phyloP scores from a whole-genome alignment of 1,284 basidiomycete species.

The Sanghuangporus weigelae region DNA sequence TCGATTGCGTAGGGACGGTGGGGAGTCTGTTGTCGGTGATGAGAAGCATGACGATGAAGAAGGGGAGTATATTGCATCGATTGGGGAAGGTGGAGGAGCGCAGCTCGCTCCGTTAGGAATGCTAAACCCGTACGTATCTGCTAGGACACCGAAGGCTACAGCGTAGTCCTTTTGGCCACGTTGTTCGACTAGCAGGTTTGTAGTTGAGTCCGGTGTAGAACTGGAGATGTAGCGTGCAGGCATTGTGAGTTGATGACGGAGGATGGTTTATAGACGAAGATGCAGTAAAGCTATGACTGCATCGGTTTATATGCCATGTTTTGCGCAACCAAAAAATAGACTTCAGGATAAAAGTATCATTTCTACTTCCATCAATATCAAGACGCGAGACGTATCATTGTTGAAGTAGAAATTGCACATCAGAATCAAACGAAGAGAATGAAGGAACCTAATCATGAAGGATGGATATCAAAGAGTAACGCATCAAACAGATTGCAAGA shows the following conservation, averaged over 20 bases:
- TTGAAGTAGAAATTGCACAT: no score
- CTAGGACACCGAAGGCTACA: slow-evolving; percentile 1
- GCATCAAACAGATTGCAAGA: no score
- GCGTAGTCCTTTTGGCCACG: not conserved
- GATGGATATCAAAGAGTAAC: no score
- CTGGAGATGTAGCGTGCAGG: not conserved
- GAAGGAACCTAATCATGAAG: no score
- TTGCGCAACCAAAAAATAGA: no score
- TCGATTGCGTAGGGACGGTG: not conserved
- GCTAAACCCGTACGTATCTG: slow-evolving; percentile 1
- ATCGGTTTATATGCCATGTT: not conserved
- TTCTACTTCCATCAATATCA: no score
- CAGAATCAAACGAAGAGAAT: no score
- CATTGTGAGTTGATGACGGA: not conserved
- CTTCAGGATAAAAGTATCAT: no score
- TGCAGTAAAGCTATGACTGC: not conserved
- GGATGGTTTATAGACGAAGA: not conserved
- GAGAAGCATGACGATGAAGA: not conserved
- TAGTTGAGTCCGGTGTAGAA: not conserved
- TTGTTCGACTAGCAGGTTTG: not conserved
- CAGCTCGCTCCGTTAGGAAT: not conserved
- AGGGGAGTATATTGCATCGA: not conserved
- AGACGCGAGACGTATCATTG: no score
- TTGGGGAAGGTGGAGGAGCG: not conserved
- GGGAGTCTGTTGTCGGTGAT: not conserved